phyloP scores from a whole-genome alignment of 805 yeast genomes.

The Blastobotrys americana region DNA sequence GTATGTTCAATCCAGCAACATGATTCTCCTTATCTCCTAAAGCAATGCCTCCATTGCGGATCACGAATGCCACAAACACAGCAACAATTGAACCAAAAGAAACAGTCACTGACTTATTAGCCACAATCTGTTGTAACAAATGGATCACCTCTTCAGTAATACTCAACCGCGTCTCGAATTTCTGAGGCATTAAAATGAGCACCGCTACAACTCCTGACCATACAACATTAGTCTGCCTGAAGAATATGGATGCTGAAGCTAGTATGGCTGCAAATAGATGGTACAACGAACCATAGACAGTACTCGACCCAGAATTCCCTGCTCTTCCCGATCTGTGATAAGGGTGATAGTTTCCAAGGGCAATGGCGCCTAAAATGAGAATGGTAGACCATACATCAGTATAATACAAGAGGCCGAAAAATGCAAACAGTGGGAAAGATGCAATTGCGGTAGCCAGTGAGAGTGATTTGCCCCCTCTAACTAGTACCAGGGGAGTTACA shows the following conservation, averaged over 20 bases:
- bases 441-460: slow-evolving; percentile 17
- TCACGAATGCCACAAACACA: slow-evolving; percentile 50
- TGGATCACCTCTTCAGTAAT: not conserved
- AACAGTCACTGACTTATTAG: slow-evolving; percentile 10
- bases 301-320: not conserved
- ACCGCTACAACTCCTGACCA: slow-evolving; percentile 68
- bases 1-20: slow-evolving; percentile 58
- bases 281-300: not conserved
- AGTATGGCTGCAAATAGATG: slow-evolving; percentile 41
- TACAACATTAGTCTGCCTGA: slow-evolving; percentile 86
- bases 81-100: slow-evolving; percentile 39
- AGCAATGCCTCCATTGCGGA: slow-evolving; percentile 74
- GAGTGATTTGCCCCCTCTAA: not conserved
- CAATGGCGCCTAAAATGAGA: slow-evolving; percentile 49
- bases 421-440: slow-evolving; percentile 61
- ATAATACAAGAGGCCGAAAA: slow-evolving; percentile 73
- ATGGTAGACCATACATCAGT: slow-evolving; percentile 92
- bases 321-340: slow-evolving; percentile 1
- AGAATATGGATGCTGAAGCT: slow-evolving; percentile 57
- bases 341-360: slow-evolving; percentile 24
- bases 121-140: slow-evolving; percentile 3
- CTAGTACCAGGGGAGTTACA: slow-evolving; percentile 36
- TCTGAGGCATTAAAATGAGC: slow-evolving; percentile 3
- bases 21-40: slow-evolving; percentile 91
- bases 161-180: not conserved